phyloP scores from a whole-genome alignment of 2,329 filamentous ascomycete genomes.

The Tolypocladium amazonense region DNA sequence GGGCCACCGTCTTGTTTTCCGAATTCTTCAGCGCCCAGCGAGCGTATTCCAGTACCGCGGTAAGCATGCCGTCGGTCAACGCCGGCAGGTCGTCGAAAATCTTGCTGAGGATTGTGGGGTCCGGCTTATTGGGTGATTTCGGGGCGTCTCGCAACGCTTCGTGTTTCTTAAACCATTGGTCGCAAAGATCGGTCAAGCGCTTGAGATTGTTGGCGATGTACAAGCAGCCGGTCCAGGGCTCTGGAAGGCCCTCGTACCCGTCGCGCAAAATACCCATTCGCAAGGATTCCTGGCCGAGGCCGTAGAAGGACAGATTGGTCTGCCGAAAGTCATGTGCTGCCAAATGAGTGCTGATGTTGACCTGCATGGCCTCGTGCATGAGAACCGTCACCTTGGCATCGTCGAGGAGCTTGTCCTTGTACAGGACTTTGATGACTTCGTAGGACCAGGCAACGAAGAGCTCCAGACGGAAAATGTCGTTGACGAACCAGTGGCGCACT shows the following conservation, averaged over 20 bases:
- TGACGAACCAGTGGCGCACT: slow-evolving; percentile 78
- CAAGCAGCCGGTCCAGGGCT: slow-evolving; percentile 75
- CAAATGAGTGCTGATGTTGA: slow-evolving; percentile 46
- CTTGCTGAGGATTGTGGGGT: slow-evolving; percentile 29
- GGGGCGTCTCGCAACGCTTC: slow-evolving; percentile 20
- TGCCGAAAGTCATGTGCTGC: slow-evolving; percentile 62
- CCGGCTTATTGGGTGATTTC: slow-evolving; percentile 22
- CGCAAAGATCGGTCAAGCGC: slow-evolving; percentile 47
- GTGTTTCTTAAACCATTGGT: slow-evolving; percentile 42
- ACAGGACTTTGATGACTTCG: slow-evolving; percentile 63
- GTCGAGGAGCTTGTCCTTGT: slow-evolving; percentile 49
- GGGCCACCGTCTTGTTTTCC: slow-evolving; percentile 29
- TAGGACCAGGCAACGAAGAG: slow-evolving; percentile 71
- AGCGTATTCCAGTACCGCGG: slow-evolving; percentile 41
- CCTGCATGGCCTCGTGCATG: slow-evolving; percentile 55
- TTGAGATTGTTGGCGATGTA: slow-evolving; percentile 52
- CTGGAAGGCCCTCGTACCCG: slow-evolving; percentile 59
- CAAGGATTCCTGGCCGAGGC: slow-evolving; percentile 56
- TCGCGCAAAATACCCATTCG: slow-evolving; percentile 51
- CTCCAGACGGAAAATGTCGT: slow-evolving; percentile 62
- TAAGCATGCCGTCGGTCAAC: slow-evolving; percentile 44
- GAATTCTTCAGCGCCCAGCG: slow-evolving; percentile 37
- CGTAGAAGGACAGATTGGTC: slow-evolving; percentile 60
- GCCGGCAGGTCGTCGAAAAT: slow-evolving; percentile 38
- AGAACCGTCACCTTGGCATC: slow-evolving; percentile 42